Evolutionary conservation across 768 basidiomycete genomes (phyloP), one percentile per base, ranked within the genome.

Genomic region (Phaffia tasmanica): DNA sequence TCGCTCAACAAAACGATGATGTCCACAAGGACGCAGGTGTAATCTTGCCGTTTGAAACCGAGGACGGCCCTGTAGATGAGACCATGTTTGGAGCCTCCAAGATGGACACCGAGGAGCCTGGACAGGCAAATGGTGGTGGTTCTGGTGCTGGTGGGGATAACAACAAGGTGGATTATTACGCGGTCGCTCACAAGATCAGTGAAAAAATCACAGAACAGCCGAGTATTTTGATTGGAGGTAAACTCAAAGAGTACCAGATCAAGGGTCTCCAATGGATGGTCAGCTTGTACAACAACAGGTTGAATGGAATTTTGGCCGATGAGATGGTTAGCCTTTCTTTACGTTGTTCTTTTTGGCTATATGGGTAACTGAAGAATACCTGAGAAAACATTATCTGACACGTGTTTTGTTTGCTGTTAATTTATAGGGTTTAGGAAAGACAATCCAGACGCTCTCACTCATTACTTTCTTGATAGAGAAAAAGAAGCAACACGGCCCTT

Each of bases 241-340:
- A 85, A 0, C 80, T 97, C 72, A 97, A 95, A 77, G 91, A 93
- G 57, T 94, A 95, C 74, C 92, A 95, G 77, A 67, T 95, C 72
- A 92, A 93, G 79, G 92, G 92, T 66, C 76, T 97, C 72, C 92
- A 94, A 77, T 97, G 92, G 91, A 94, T 95, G 92, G 92, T 97
- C 72, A 89, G 87, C 77, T 80, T 95, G 78, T 95, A 92, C 77
- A 95, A 97, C 77, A 97, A 95, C 80, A 84, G 86, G 73, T 81
- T 95, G 68, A 93, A 95, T 72, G 92, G 92, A 67, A 95, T 97
- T 71, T 77, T 95, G 54, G 92, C 92, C 68, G 92, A 97, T 64
- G 77, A 77, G 70, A 77, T 77, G 76, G 76, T 77, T 64, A 70
- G 75, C 69, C 51, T 46, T 29, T 21, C 51, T 42, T 42, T 42